Percentiles rank a stretch among this genome's conserved stretches.
These are phyloP conservation scores for Emmonsiellopsis sp. DNA, from an alignment of 2,329 filamentous ascomycete species.

Conservation along the genomic window DNA sequence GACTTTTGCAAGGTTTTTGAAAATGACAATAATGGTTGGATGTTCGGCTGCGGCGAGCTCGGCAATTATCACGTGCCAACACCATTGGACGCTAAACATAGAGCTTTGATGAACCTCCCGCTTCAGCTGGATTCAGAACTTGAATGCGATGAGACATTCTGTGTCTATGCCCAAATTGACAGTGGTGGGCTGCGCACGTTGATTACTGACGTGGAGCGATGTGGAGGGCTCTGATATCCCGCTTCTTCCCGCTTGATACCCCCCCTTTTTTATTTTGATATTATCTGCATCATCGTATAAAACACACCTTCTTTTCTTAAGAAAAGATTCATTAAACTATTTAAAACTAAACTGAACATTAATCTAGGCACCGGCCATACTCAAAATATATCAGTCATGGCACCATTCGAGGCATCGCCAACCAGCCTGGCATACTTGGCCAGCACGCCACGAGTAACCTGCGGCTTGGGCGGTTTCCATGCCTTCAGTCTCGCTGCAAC, in stretches of 20 bases:
- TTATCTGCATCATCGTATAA: no score
- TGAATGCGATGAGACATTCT: no score
- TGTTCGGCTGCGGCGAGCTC: not conserved
- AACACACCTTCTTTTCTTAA: not conserved
- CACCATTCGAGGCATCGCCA: constrained; percentile 83
- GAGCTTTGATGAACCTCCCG: not conserved
- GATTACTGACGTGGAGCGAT: no score
- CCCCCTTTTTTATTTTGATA: no score
- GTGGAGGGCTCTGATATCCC: no score
- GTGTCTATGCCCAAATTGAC: no score
- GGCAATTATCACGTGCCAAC: not conserved
- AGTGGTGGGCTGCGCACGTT: no score
- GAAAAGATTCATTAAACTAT: not conserved
- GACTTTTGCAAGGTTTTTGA: no score
- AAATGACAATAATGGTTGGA: not conserved
- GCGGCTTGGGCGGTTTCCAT: constrained; percentile 63
- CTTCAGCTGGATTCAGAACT: no score
- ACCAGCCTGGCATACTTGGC: constrained; percentile 86
- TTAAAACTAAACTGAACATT: not conserved
- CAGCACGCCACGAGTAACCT: constrained; percentile 71
- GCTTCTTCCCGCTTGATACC: no score
- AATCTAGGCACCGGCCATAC: not conserved
- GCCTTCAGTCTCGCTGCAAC: constrained; percentile 51
- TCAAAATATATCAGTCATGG: constrained; percentile 70
- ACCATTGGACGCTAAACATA: not conserved